Evolutionary conservation across 495 filamentous ascomycete genomes (phyloP), one percentile per base, ranked within the genome.

Genomic region (Xylaria nigripes): DNA sequence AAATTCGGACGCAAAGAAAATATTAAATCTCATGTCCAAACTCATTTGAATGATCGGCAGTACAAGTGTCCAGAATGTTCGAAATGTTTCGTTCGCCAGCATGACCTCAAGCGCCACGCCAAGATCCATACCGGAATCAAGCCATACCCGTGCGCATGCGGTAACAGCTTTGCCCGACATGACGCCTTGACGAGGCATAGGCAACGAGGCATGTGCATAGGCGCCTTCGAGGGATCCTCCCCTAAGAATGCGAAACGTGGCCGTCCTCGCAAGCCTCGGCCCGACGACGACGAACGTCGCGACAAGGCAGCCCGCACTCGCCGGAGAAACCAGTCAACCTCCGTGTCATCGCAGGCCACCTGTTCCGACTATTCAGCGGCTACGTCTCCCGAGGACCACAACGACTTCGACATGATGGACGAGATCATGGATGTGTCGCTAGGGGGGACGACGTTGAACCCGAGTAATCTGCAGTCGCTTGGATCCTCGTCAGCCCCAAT

Each of bases 21-120:
- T 68, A 94, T 96, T 73, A 94, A 92, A 63, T 92, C 90, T 8
- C 93, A 98, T 67, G 87, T 98, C 41, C 93, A 98, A 68, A 96
- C 93, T 1, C 93, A 98, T 64, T 84, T 98, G 50, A 91, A 91
- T 57, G 94, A 97, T 59, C 81, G 94, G 25, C 94, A 95, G 64
- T 98, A 84, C 71, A 81, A 84, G 62, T 98, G 93, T 66, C 85
- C 87, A 46, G 79, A 85, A 21, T 98, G 93, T 70, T 76, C 83
- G 22, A 96, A 96, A 68, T 89, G 88, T 68, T 98, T 98, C 62
- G 94, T 97, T 54, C 84, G 93, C 23, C 90, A 93, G 56, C 94
- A 98, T 65, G 93, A 98, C 64, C 81, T 97, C 52, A 98, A 97
- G 70, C 85, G 93, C 19, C 93, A 98, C 65, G 83, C 90, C 59